Base-by-base conservation (phyloP, 2,329 filamentous ascomycete species). In the Huntiella decipiens region DNA sequence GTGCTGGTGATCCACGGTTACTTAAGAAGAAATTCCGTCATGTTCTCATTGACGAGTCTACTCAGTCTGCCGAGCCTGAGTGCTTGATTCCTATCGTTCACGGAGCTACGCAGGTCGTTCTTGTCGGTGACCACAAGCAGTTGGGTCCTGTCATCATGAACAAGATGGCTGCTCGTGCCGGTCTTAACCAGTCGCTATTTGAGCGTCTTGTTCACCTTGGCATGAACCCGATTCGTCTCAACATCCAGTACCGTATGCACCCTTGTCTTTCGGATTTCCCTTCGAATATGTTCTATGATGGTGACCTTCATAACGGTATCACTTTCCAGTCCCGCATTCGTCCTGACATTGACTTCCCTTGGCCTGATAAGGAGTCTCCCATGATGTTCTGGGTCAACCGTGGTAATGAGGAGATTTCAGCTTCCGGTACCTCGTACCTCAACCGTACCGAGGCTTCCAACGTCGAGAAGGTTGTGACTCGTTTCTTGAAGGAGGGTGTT, bases 361-460 rank as follows among this genome's bases (percentile, higher is more conserved):
- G 91, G 91, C 91, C 91, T 2, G 84, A 94, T 28, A 75, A 70
- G 15, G 88, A 96, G 59, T 85, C 79, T 54, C 91, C 91, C 3
- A 98, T 98, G 91, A 96, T 96, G 91, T 98, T 98, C 66, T 98
- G 91, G 91, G 93, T 86, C 19, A 98, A 98, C 59, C 68, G 95
- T 46, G 91, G 91, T 50, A 93, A 92, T 50, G 91, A 98, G 62
- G 91, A 98, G 62, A 98, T 98, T 43, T 95, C 88, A 5, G 91
- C 91, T 1, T 95, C 87, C 19, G 91, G 91, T 57, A 98, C 91
- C 2, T 96, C 88, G 2, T 98, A 98, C 58, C 79, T 98, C 53
- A 98, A 98, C 63, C 83, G 91, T 40, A 96, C 91, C 1, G 91
- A 98, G 61, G 87, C 91, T 3, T 82, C 86, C 40, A 96, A 96